phyloP scores from a whole-genome alignment of 139 green algal genomes.

The Chlamydomonas sphaeroides region DNA sequence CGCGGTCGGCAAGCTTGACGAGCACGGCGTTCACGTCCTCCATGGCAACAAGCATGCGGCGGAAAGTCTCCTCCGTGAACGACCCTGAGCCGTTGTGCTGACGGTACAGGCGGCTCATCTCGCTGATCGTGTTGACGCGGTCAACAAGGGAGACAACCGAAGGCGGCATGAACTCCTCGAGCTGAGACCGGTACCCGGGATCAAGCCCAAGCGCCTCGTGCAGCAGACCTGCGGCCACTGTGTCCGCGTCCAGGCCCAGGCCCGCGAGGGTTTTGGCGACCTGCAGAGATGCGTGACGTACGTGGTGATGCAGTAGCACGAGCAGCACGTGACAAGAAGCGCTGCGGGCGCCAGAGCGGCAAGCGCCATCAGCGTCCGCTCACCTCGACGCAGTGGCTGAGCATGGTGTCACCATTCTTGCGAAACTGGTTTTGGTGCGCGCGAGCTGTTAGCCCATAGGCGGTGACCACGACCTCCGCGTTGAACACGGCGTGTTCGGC shows the following conservation, averaged over 20 bases:
- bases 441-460: slow-evolving; percentile 48
- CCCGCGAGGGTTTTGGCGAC: slow-evolving; percentile 65
- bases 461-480: slow-evolving; percentile 42
- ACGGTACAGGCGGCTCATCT: slow-evolving; percentile 63
- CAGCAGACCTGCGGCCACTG: slow-evolving; percentile 76
- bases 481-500: slow-evolving; percentile 47
- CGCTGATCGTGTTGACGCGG: slow-evolving; percentile 58
- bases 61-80: slow-evolving; percentile 52
- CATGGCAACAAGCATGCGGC: slow-evolving; percentile 56
- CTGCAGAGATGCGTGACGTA: background rate
- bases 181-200: slow-evolving; percentile 50
- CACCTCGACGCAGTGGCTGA: slow-evolving; percentile 66
- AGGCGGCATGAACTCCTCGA: slow-evolving; percentile 67
- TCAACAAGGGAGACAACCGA: slow-evolving; percentile 61
- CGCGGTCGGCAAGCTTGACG: slow-evolving; percentile 84
- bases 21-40: slow-evolving; percentile 74
- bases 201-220: slow-evolving; percentile 72
- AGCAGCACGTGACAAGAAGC: no score
- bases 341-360: no score
- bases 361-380: background rate
- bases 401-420: slow-evolving; percentile 59
- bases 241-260: slow-evolving; percentile 70
- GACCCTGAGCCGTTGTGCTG: slow-evolving; percentile 26
- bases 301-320: no score
- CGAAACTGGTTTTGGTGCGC: slow-evolving; percentile 62